Base-by-base conservation (phyloP, 2,329 filamentous ascomycete species). In the Lasiodiplodia sp. region DNA sequence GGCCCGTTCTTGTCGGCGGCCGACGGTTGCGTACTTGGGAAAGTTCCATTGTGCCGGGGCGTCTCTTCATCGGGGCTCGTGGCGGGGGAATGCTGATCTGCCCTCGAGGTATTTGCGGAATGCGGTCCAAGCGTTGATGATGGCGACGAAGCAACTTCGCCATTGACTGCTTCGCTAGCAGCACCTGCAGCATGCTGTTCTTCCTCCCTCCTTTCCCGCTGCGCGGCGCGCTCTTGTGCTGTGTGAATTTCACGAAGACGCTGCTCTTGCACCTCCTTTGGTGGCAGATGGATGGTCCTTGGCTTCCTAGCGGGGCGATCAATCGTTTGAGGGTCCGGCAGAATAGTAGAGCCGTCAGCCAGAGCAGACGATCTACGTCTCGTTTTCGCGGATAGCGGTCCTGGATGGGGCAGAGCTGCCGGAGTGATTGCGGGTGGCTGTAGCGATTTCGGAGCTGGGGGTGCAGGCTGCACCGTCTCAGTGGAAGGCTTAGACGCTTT, bases 81-180 rank as follows among this genome's bases (percentile, higher is more conserved):
- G 72, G 91, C 89, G 0, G 91, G 88, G 1, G 92, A 94, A 7
- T 85, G 86, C 71, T 91, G 87, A 69, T 89, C 86, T 49, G 89
- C 85, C 44, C 86, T 87, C 1, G 92, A 91, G 0, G 92, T 96
- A 25, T 90, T 88, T 67, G 89, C 89, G 53, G 91, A 94, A 73
- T 90, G 89, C 1, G 89, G 86, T 38, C 85, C 88, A 67, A 87
- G 82, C 0, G 91, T 94, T 6, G 92, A 95, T 10, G 83, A 86
- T 28, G 87, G 87, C 14, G 82, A 85, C 12, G 84, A 85, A 8
- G 79, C 78, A 70, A 76, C 69, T 68, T 82, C 77, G 71, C 72
- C 44, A 70, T 71, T 70, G 11, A 71, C 49, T 28, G 52, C 34
- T 28, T 64, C 66, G 2, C 67, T 73, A 49, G 73, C 75, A 4